Evolutionary conservation across 495 filamentous ascomycete genomes (phyloP), one percentile per base, ranked within the genome.

Genomic region (Aspergillus ellipticus): DNA sequence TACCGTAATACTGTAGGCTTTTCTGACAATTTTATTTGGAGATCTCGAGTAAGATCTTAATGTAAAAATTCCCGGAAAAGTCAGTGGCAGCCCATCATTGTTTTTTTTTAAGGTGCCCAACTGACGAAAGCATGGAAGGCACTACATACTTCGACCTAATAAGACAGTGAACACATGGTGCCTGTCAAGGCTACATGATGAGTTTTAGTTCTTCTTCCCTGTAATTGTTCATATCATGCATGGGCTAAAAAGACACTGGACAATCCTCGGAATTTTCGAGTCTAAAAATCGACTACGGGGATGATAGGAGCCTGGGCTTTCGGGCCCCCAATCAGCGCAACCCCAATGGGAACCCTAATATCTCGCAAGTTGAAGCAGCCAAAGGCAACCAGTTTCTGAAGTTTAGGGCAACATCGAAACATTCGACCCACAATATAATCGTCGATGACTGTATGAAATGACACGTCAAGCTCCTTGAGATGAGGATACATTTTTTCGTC

Each of bases 341-440:
- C 86, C 20, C 86, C 88, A 46, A 69, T 76, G 1, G 90, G 90
- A 37, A 94, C 85, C 26, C 74, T 71, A 15, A 89, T 79, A 50
- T 90, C 84, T 19, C 66, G 65, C 29, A 95, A 82, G 19, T 87
- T 85, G 74, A 92, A 91, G 71, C 89, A 93, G 20, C 88, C 89
- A 72, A 95, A 96, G 5, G 90, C 88, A 39, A 88, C 85, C 45
- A 95, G 60, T 63, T 83, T 84, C 65, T 83, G 82, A 31, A 97
- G 59, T 4, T 77, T 77, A 4, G 90, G 90, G 60, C 90, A 96
- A 64, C 79, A 78, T 42, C 77, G 74, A 69, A 96, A 90, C 48
- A 96, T 90, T 16, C 76, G 80, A 2, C 83, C 83, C 0, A 90
- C 79, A 16, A 95, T 75, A 20, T 82, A 82, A 58, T 92, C 89